These are phyloP conservation scores for Parmales sp. DNA, from an alignment of 108 stramenopile species.

Conservation along the genomic window DNA sequence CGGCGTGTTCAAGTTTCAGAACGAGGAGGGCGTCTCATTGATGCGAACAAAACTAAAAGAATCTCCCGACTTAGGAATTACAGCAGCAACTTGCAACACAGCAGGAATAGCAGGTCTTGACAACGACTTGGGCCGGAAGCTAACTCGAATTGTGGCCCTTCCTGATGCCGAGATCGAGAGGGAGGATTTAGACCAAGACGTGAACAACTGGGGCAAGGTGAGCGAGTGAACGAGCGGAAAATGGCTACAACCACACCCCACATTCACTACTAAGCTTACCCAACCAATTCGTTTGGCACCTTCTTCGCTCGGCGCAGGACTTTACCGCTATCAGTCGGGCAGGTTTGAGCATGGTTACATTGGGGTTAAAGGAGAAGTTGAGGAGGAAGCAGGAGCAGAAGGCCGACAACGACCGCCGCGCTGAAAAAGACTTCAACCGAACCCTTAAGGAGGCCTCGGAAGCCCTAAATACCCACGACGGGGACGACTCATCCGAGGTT, in stretches of 20 bases:
- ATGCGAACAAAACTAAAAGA: neutral
- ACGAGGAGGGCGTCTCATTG: constrained; percentile 8
- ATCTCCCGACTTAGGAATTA: neutral
- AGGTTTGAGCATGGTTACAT: neutral
- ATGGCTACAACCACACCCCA: no score
- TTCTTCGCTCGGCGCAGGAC: no score
- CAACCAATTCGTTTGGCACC: no score
- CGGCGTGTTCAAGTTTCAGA: constrained; percentile 1
- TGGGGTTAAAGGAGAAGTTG: constrained; percentile 8
- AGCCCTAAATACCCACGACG: neutral
- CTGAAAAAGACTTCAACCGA: neutral
- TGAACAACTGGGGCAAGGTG: constrained; percentile 3
- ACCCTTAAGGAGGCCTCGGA: neutral
- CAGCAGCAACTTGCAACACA: neutral
- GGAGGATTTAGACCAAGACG: neutral
- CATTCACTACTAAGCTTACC: no score
- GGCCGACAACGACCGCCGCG: neutral
- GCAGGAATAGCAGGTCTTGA: neutral
- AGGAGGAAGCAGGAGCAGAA: constrained; percentile 7
- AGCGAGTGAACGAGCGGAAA: no score
- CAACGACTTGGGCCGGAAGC: neutral
- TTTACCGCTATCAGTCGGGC: neutral
- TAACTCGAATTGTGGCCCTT: neutral
- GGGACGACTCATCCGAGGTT: neutral
- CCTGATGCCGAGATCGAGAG: neutral